Base-by-base conservation (phyloP, 371 early-diverging fungal genomes). In the Rhizopus sp. region DNA sequence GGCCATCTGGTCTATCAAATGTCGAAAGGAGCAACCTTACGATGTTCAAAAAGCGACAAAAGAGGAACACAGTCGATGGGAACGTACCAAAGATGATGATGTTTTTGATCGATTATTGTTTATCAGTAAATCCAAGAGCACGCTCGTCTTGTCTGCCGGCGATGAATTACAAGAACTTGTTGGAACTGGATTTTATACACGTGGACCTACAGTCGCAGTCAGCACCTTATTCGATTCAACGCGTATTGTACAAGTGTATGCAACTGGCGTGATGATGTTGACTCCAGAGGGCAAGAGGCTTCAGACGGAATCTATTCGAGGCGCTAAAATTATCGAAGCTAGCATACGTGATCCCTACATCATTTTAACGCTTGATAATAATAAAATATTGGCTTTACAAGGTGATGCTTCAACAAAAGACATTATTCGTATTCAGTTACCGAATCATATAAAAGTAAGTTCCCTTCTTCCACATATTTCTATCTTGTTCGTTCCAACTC, bases 141-240 rank as follows among this genome's bases (percentile, higher is more conserved):
- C 93, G 3, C 66, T 88, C 77, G 90, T 94, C 4, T 75, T 95
- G 33, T 73, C 82, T 7, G 86, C 92, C 4, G 94, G 93, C 44
- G 90, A 92, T 32, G 96, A 95, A 55, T 72, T 97, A 9, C 80
- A 82, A 39, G 92, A 97, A 69, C 63, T 95, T 41, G 86, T 88
- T 23, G 79, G 75, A 32, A 81, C 84, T 0, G 91, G 86, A 5
- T 96, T 97, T 61, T 90, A 82, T 60, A 80, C 83, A 0, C 67
- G 75, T 10, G 93, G 91, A 0, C 88, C 92, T 2, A 95, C 97
- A 0, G 73, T 97, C 31, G 75, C 69, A 3, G 88, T 86, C 16
- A 87, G 85, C n/a, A 78, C 86, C 0, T 55, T 94, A 0, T 69
- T 85, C 50, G 77, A 84, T 30, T 82, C 81, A 5, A 80, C 84